phyloP scores from a whole-genome alignment of 1,139 yeast genomes.

The Saccharomyces hybrid region DNA sequence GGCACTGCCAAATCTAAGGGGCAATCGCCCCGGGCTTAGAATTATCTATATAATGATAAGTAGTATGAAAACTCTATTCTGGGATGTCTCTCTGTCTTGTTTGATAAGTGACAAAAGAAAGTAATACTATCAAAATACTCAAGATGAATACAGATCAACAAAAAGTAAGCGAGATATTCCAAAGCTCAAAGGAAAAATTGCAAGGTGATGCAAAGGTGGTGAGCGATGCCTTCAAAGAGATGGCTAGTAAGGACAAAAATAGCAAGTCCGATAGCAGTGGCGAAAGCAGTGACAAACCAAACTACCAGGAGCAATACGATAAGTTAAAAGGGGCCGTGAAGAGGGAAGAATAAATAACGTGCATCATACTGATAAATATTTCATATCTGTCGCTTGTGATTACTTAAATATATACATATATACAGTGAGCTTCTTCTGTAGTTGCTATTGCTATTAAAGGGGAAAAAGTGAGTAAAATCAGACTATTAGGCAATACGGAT shows the following conservation, averaged over 20 bases:
- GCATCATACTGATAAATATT: not conserved
- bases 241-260: constrained; percentile 9
- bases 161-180: constrained; percentile 14
- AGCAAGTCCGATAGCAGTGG: constrained; percentile 6
- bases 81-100: not conserved
- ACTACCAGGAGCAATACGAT: constrained; percentile 10
- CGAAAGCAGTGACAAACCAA: constrained; percentile 5
- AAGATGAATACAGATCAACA: not conserved
- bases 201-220: constrained; percentile 16
- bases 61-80: not conserved
- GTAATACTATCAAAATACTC: not conserved
- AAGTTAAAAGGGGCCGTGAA: constrained; percentile 12
- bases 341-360: constrained; percentile 2
- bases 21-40: not conserved
- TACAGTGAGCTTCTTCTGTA: too few species aligned
- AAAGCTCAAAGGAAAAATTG: constrained; percentile 18
- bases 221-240: constrained; percentile 15
- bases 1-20: not conserved
- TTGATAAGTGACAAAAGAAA: not conserved
- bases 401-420: too few species aligned
- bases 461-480: not conserved
- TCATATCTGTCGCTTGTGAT: too few species aligned
- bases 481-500: not conserved
- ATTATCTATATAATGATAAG: not conserved
- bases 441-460: not conserved